Base-by-base conservation (phyloP, 1,139 yeast species). In the Candida glucosophila region DNA sequence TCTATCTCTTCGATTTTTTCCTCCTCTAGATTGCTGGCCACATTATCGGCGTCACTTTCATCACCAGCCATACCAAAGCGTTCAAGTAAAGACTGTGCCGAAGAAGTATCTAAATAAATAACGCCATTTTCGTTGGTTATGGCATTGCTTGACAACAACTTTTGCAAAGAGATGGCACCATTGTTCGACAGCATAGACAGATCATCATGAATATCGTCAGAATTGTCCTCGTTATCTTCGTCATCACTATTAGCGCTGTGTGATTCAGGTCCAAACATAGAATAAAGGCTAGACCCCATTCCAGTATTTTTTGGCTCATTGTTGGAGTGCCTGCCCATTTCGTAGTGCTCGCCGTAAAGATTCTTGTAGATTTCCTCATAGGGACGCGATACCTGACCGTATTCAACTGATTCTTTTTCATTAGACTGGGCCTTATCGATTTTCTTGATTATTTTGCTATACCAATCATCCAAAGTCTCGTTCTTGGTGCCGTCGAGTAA, bases 381-480 rank as follows among this genome's bases (percentile, higher is more conserved):
- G 14, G 58, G 60, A 19, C 55, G 52, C 13, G 74, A 62, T 24
- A 70, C 54, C 12, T 55, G 55, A 7, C 65, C 69, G 33, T 43
- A 55, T 29, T 39, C 42, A 23, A 31, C 29, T 22, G 36, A 55
- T 21, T 68, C 68, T 6, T 14, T 21, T 14, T 40, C 41, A 22
- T 43, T 50, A 12, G 25, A 17, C 28, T 55, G 48, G 14, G 52
- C 58, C 27, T 73, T 47, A 6, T 53, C 58, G 24, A 67, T 65
- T 38, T 77, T 71, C 22, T 64, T 58, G 42, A 74, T 69, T 47
- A 81, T 70, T 41, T 79, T 73, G 21, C 69, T 67, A 50, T 81
- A 81, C 98, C 98, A 90, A 47, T 83, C 76, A 27, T 81, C 88
- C 41, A 81, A 64, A 23, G 92, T 72, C 44, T 64, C 70, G 23